Evolutionary conservation across 495 filamentous ascomycete species (phyloP).

Genomic region (Podospora australis): DNA sequence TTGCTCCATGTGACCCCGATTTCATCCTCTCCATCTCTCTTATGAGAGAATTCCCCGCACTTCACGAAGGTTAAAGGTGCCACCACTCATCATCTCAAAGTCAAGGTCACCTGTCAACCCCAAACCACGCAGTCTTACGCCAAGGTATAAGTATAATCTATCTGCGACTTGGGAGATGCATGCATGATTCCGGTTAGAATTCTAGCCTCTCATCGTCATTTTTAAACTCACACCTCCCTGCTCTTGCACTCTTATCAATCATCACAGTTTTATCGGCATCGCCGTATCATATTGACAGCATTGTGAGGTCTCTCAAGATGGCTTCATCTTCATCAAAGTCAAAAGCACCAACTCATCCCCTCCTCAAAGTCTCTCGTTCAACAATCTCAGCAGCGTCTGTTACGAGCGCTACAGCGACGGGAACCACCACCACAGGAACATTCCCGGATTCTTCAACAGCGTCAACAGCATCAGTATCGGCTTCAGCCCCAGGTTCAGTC

Average conservation of each 20-base stretch:
- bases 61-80: too few relatives aligned
- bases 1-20: too few relatives aligned
- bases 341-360: neutral
- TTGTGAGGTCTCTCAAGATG: neutral
- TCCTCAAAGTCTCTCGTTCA: neutral
- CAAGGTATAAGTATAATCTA: too few relatives aligned
- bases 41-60: too few relatives aligned
- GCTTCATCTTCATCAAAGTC: neutral
- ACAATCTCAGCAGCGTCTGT: constrained; percentile 8
- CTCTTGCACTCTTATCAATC: neutral
- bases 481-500: neutral
- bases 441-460: neutral
- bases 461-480: neutral
- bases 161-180: too few relatives aligned
- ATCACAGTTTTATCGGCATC: neutral
- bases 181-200: too few relatives aligned
- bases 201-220: too few relatives aligned
- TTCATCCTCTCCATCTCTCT: too few relatives aligned
- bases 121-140: too few relatives aligned
- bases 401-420: constrained; percentile 6
- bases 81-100: too few relatives aligned
- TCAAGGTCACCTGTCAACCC: too few relatives aligned
- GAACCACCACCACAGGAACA: neutral
- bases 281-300: neutral
- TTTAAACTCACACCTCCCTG: too few relatives aligned